Conservation (phyloP, 1,284 basidiomycete genomes). For the Phlebopus sp. region DNA sequence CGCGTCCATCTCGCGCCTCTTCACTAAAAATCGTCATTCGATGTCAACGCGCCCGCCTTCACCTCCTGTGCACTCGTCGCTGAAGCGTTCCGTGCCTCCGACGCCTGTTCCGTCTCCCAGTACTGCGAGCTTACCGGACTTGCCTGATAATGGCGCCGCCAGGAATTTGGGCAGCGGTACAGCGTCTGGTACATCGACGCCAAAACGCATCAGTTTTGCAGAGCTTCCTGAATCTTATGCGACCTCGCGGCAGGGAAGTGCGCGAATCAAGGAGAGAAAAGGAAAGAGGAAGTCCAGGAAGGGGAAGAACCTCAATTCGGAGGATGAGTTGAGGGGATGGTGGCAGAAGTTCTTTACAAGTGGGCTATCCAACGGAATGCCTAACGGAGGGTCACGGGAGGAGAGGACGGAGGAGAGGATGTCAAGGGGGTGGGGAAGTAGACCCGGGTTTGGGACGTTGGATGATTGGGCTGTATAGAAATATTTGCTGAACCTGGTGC, state of each 20-base stretch:
- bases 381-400: conserved; percentile 33
- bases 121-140: conserved; percentile 30
- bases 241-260: conserved; percentile 20
- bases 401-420: conserved; percentile 51
- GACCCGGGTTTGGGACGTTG: conserved; percentile 43
- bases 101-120: conserved; percentile 32
- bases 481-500: not conserved
- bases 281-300: conserved; percentile 25
- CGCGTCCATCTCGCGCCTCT: conserved; percentile 70
- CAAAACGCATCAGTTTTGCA: conserved; percentile 74
- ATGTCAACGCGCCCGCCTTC: conserved; percentile 54
- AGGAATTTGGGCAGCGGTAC: conserved; percentile 25
- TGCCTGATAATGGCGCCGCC: conserved; percentile 30
- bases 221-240: conserved; percentile 63
- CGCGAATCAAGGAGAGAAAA: conserved; percentile 28
- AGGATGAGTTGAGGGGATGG: conserved; percentile 41
- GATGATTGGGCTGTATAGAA: conserved; percentile 58
- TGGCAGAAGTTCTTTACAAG: conserved; percentile 48
- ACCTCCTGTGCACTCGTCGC: conserved; percentile 51
- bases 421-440: conserved; percentile 45
- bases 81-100: conserved; percentile 41
- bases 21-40: conserved; percentile 62
- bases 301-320: conserved; percentile 21
- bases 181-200: conserved; percentile 48
- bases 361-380: conserved; percentile 23